Base-by-base conservation (phyloP, 441 rosid species). In the Adansonia madagascariensis region DNA sequence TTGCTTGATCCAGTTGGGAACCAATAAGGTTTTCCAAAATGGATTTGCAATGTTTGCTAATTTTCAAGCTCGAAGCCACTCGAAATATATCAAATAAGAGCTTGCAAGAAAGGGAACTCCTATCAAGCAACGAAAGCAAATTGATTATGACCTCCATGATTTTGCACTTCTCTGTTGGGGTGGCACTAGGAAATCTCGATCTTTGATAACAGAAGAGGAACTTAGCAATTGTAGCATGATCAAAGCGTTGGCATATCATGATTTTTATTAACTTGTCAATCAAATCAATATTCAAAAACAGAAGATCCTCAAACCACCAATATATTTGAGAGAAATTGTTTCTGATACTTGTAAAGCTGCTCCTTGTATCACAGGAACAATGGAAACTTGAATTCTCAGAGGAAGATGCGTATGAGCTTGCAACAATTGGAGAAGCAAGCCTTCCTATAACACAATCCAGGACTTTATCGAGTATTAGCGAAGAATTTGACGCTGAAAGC, bases 241-340 rank as follows among this genome's bases (percentile, higher is more conserved):
- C 86, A n/a, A 82, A 44, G 71, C 84, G 82, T 49, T 69, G 71
- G 67, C 64, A 17, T 11, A 86, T 44, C 89, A 88, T 85, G 41
- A 52, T 43, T 56, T 76, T 81, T 1, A 80, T 69, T 2, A 80
- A 74, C 78, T 78, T 82, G 6, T 75, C 81, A 17, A 89, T 27
- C 80, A 85, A 73, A 76, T 74, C 73, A 10, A 78, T 44, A n/a
- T 81, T 82, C 77, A 91, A 61, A 80, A 84, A 84, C 77, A 81
- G 9, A 57, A 91, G 86, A 79, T 85, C 89, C 55, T 82, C 85
- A 60, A 86, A 86, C 90, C 91, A 86, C 88, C 90, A 81, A 66
- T 74, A 76, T 39, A 61, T 10, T 8, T 56, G 72, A 64, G 74
- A 74, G 61, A 60, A 74, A 52, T 52, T 80, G 79, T 49, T 79